Conservation (phyloP, 2,329 filamentous ascomycete species). For the Trichophyton schoenleinii region DNA sequence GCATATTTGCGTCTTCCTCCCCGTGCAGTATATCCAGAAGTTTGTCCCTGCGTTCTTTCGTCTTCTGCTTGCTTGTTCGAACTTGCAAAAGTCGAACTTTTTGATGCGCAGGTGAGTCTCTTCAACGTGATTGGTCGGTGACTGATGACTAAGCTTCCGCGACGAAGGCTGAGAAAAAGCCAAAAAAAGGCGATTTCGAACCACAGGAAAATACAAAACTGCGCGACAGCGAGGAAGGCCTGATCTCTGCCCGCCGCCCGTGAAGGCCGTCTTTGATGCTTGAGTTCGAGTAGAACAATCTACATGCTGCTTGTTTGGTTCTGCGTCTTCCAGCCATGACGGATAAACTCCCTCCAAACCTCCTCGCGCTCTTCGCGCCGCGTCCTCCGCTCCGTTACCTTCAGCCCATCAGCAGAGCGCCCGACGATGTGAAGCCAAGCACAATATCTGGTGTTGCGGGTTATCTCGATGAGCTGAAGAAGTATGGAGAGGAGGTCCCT, state of each 20-base stretch:
- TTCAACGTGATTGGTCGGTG: background rate
- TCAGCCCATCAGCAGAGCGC: conserved; percentile 66
- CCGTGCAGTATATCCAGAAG: background rate
- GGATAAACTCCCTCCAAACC: conserved; percentile 85
- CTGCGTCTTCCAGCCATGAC: conserved; percentile 51
- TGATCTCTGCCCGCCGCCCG: background rate
- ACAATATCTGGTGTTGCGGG: conserved; percentile 60
- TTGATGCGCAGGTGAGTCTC: too few species aligned
- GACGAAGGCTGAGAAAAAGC: background rate
- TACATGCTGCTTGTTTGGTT: background rate
- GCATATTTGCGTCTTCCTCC: conserved; percentile 23
- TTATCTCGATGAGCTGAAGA: conserved; percentile 59
- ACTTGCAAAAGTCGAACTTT: background rate
- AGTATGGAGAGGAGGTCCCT: conserved; percentile 64
- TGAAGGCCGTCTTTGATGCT: background rate
- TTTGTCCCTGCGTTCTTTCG: too few species aligned
- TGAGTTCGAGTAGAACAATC: background rate
- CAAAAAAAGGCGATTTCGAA: background rate
- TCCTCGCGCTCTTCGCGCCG: conserved; percentile 88
- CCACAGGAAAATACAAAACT: background rate
- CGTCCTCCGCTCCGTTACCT: conserved; percentile 85
- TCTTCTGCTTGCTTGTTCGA: conserved; percentile 4
- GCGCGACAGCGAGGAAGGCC: background rate
- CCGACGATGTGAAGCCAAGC: conserved; percentile 67
- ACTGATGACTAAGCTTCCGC: background rate